Conservation (phyloP, 257 asterid species). For the Forsythia suspensa region DNA sequence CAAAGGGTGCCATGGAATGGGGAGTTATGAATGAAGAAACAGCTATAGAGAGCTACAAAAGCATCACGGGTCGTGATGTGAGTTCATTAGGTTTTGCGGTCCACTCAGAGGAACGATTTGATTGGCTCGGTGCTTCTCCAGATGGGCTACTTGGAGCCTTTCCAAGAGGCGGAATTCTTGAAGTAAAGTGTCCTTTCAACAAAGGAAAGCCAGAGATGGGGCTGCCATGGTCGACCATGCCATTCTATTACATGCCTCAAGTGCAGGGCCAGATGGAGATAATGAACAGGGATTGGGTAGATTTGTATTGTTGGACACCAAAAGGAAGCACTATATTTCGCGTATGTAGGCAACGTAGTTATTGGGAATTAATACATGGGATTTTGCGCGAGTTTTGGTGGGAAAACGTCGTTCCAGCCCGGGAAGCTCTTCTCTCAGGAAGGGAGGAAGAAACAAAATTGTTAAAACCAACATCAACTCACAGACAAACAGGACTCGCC, state of each 20-base stretch:
- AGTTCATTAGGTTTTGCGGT: conserved; percentile 67
- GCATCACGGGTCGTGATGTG: conserved; percentile 81
- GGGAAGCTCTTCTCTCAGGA: conserved; percentile 66
- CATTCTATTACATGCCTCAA: conserved; percentile 96
- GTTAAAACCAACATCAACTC: conserved; percentile 65
- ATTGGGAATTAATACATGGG: conserved; percentile 73
- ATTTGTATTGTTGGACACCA: conserved; percentile 93
- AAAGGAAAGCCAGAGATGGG: conserved; percentile 84
- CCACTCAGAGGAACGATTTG: conserved; percentile 65
- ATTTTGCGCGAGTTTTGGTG: conserved; percentile 89
- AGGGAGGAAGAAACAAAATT: conserved; percentile 62
- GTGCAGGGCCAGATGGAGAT: conserved; percentile 99
- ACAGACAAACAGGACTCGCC: conserved; percentile 69
- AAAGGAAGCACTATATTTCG: conserved; percentile 84
- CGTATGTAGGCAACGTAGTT: conserved; percentile 57
- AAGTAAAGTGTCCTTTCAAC: conserved; percentile 93
- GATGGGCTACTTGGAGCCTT: conserved; percentile 72
- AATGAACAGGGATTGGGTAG: conserved; percentile 87
- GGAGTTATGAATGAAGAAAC: conserved; percentile 76
- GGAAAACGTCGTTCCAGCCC: conserved; percentile 86
- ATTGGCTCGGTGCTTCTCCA: conserved; percentile 96
- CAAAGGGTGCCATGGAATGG: conserved; percentile 79
- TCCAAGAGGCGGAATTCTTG: conserved; percentile 80
- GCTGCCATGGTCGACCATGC: conserved; percentile 80
- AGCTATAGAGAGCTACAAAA: conserved; percentile 84